A percentile compares a stretch with the other conserved stretches of the same genome.
phyloP scores from a whole-genome alignment of 2,329 filamentous ascomycete species.

The Truncatella angustata region DNA sequence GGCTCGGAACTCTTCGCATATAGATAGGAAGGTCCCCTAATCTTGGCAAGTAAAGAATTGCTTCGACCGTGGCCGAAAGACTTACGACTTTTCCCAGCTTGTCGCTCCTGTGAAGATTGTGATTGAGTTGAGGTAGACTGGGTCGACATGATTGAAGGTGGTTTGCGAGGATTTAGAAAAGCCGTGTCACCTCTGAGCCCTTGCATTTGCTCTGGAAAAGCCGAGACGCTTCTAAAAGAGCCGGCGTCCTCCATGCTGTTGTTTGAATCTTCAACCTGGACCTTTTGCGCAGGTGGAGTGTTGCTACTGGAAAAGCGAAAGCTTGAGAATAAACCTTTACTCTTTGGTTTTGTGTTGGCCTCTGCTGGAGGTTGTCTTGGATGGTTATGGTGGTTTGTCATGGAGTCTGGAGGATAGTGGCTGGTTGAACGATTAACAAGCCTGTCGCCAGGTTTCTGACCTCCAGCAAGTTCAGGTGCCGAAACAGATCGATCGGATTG shows the following conservation, averaged over 20 bases:
- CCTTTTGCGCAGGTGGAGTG: constrained; percentile 22
- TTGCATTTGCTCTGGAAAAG: constrained; percentile 16
- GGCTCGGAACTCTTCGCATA: constrained; percentile 20
- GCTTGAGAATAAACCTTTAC: constrained; percentile 26
- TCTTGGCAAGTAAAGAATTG: constrained; percentile 28
- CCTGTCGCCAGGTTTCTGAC: constrained; percentile 17
- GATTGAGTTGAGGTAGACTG: constrained; percentile 26
- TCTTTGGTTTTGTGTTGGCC: constrained; percentile 24
- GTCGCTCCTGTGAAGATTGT: constrained; percentile 26
- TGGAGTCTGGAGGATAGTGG: constrained; percentile 14
- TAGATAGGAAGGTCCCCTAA: constrained; percentile 31
- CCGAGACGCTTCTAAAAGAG: constrained; percentile 11
- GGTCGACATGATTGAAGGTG: constrained; percentile 24
- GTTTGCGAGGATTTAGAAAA: constrained; percentile 21
- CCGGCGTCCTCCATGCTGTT: constrained; percentile 16
- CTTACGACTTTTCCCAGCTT: constrained; percentile 17
- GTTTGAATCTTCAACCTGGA: constrained; percentile 18
- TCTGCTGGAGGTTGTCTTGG: constrained; percentile 10
- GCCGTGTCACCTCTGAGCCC: constrained; percentile 15
- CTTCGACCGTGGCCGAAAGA: constrained; percentile 26
- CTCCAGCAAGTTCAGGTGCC: constrained; percentile 22
- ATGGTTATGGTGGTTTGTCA: constrained; percentile 15
- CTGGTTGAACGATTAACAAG: constrained; percentile 13
- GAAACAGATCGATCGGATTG: constrained; percentile 24
- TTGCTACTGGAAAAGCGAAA: constrained; percentile 20